Percentiles rank a stretch among this genome's conserved stretches.
These are phyloP conservation scores for Bauhinia variegata DNA, from an alignment of 306 rosid genomes.

Conservation along the genomic window DNA sequence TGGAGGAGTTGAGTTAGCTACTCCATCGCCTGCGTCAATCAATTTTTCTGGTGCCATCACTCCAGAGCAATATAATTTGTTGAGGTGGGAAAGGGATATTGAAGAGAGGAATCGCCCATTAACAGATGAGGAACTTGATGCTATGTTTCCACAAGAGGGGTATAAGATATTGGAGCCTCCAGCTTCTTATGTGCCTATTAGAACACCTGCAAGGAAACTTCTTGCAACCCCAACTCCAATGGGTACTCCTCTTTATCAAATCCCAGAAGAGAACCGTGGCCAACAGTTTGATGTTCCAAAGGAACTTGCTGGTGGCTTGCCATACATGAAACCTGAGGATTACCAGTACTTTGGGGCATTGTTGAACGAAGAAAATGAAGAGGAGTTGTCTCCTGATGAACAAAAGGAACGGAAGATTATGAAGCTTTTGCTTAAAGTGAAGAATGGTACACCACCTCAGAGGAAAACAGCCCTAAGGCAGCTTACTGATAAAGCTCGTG, in stretches of 20 bases:
- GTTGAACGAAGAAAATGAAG: constrained; percentile 75
- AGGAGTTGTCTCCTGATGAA: constrained; percentile 70
- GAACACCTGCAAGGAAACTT: constrained; percentile 79
- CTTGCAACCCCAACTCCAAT: constrained; percentile 70
- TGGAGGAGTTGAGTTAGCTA: constrained; percentile 70
- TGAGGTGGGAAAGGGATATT: constrained; percentile 83
- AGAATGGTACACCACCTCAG: constrained; percentile 78
- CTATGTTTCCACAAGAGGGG: constrained; percentile 79
- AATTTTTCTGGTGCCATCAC: constrained; percentile 66
- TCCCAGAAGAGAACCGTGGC: constrained; percentile 81
- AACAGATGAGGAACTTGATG: constrained; percentile 76
- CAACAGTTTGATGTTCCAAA: constrained; percentile 81
- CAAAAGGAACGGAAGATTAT: constrained; percentile 81
- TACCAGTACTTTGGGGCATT: constrained; percentile 75
- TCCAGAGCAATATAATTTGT: constrained; percentile 72
- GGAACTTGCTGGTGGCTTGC: constrained; percentile 73
- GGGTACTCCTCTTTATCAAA: constrained; percentile 70
- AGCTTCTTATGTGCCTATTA: constrained; percentile 61
- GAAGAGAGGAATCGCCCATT: constrained; percentile 77
- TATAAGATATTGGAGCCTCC: constrained; percentile 79
- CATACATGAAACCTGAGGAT: constrained; percentile 81
- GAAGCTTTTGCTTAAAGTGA: constrained; percentile 78
- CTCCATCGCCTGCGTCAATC: constrained; percentile 66
- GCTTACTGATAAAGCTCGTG: constrained; percentile 81
- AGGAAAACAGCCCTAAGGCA: constrained; percentile 77